phyloP scores from a whole-genome alignment of 202 grass and related monocot genomes.

The Bolboschoenoplectus hybrid region DNA sequence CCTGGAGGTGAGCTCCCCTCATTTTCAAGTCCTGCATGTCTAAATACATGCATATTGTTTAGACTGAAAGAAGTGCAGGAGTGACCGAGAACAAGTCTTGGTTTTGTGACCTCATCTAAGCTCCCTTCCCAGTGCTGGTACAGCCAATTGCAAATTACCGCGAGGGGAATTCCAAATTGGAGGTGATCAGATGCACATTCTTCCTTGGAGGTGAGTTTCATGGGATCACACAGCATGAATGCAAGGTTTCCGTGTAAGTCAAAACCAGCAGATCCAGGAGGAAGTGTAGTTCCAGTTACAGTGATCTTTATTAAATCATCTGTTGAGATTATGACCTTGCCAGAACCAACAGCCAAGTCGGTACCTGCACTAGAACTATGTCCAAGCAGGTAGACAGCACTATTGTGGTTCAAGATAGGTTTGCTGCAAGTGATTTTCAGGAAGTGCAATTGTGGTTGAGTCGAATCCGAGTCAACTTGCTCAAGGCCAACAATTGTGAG shows the following conservation, averaged over 20 bases:
- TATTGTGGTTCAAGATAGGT: conserved; percentile 71
- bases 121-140: conserved; percentile 90
- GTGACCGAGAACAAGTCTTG: conserved; percentile 69
- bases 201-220: conserved; percentile 85
- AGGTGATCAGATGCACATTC: conserved; percentile 50
- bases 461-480: conserved; percentile 56
- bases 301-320: conserved; percentile 85
- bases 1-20: conserved; percentile 55
- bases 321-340: conserved; percentile 78
- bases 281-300: conserved; percentile 60
- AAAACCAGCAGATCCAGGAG: conserved; percentile 85
- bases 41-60: conserved; percentile 55
- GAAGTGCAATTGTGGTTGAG: conserved; percentile 56
- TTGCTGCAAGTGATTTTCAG: conserved; percentile 75
- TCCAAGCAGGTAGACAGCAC: conserved; percentile 72
- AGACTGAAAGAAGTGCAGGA: conserved; percentile 74
- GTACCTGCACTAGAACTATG: conserved; percentile 41
- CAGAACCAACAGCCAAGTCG: conserved; percentile 66
- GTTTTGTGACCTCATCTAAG: conserved; percentile 90
- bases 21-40: conserved; percentile 53
- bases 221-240: conserved; percentile 95
- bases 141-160: conserved; percentile 86
- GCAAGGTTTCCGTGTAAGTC: conserved; percentile 85
- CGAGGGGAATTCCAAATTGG: conserved; percentile 85
- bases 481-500: conserved; percentile 93